phyloP scores from a whole-genome alignment of 208 protist genomes.

The Tritrichomonas musculus region DNA sequence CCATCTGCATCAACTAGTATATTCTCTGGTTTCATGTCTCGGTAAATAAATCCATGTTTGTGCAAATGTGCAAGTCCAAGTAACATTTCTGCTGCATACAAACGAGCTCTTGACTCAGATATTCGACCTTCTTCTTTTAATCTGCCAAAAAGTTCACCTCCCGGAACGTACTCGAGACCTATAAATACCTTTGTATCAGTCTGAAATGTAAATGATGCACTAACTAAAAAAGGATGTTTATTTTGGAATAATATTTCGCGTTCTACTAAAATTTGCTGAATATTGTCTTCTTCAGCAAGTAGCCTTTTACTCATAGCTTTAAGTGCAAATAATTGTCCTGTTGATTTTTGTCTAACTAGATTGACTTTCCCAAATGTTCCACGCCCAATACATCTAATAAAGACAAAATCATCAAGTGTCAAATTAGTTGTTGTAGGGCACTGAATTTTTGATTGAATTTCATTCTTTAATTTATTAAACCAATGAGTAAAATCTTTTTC shows the following conservation, averaged over 20 bases:
- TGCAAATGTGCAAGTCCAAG: conserved; percentile 39
- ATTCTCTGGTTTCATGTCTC: conserved; percentile 42
- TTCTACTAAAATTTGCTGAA: not conserved
- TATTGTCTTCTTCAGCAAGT: not conserved
- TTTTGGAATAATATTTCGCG: not conserved
- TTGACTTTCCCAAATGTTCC: conserved; percentile 63
- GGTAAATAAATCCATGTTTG: conserved; percentile 31
- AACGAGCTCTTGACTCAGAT: not conserved
- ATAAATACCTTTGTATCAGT: conserved; percentile 22
- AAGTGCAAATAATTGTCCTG: not conserved
- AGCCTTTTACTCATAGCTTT: not conserved
- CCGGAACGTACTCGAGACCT: not conserved
- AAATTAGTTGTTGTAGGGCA: too few relatives aligned
- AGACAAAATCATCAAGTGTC: conserved; percentile 55
- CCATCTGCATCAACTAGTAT: conserved; percentile 40
- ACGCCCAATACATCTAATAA: conserved; percentile 61
- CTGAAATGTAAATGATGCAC: not conserved
- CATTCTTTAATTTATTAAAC: too few relatives aligned
- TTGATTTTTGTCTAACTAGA: not conserved
- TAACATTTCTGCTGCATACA: conserved; percentile 35
- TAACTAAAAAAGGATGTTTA: not conserved
- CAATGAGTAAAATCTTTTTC: too few relatives aligned
- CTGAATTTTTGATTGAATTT: too few relatives aligned
- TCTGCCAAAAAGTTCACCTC: conserved; percentile 39
- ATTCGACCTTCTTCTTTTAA: conserved; percentile 38